Conservation (phyloP, 192 early-diverging fungal genomes). For the Gigaspora rosea region DNA sequence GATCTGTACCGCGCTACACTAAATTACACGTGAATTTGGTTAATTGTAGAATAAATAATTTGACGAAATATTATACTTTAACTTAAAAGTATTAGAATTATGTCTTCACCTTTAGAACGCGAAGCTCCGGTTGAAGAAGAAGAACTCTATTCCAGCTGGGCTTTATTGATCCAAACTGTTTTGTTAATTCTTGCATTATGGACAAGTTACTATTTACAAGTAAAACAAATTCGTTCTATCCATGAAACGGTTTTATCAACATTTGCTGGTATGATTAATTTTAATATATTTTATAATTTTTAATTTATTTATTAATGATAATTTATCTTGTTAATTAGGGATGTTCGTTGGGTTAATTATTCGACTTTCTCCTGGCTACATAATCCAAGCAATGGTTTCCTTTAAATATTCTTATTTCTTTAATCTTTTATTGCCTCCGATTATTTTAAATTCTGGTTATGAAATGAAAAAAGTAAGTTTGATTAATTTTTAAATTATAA, state of each 20-base stretch:
- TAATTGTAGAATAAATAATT: too few relatives aligned
- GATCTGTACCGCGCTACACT: too few relatives aligned
- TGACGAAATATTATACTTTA: too few relatives aligned
- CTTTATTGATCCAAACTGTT: conserved; percentile 82
- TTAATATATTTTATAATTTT: not conserved
- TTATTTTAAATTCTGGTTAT: conserved; percentile 96
- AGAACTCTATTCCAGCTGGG: conserved; percentile 77
- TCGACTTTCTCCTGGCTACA: conserved; percentile 53
- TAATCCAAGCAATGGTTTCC: conserved; percentile 80
- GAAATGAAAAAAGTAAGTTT: conserved; percentile 79
- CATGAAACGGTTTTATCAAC: conserved; percentile 98
- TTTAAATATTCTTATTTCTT: conserved; percentile 94
- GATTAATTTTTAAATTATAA: not conserved
- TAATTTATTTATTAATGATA: not conserved
- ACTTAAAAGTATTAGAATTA: too few relatives aligned
- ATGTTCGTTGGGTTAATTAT: conserved; percentile 72
- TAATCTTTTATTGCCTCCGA: conserved; percentile 94
- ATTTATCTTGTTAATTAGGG: conserved; percentile 36
- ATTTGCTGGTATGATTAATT: conserved; percentile 66
- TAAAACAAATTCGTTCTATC: conserved; percentile 81
- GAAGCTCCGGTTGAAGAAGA: conserved; percentile 51
- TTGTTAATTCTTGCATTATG: conserved; percentile 84
- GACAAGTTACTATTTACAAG: conserved; percentile 87
- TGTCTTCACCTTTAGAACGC: too few relatives aligned
- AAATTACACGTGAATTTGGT: too few relatives aligned